Evolutionary conservation across 768 basidiomycete genomes (phyloP).

Genomic region (Scleroderma citrinum): DNA sequence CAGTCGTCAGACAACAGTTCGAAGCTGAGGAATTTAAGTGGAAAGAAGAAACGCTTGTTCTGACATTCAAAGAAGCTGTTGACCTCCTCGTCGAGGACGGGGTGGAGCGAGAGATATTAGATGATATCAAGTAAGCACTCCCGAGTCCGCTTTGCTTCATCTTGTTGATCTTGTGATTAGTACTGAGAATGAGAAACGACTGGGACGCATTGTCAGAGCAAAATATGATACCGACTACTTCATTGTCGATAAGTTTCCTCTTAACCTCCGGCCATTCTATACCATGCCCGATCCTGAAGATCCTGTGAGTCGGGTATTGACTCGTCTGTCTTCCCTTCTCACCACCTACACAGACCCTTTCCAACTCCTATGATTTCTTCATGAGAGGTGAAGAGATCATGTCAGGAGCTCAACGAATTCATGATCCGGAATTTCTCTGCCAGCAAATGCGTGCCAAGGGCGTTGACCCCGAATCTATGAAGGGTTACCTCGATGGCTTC

Average conservation of each 20-base stretch:
- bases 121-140: slow-evolving; percentile 78
- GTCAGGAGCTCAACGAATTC: slow-evolving; percentile 96
- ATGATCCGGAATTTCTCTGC: slow-evolving; percentile 76
- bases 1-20: slow-evolving; percentile 76
- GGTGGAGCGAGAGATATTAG: slow-evolving; percentile 66
- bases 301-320: slow-evolving; percentile 47
- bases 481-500: slow-evolving; percentile 91
- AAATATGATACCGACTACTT: slow-evolving; percentile 99
- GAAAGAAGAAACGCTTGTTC: slow-evolving; percentile 80
- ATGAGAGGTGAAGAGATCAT: slow-evolving; percentile 99
- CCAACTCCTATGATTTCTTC: slow-evolving; percentile 99
- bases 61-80: slow-evolving; percentile 85
- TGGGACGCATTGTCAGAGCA: slow-evolving; percentile 82
- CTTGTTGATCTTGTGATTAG: slow-evolving; percentile 34
- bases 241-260: slow-evolving; percentile 98
- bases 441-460: slow-evolving; percentile 85
- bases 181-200: slow-evolving; percentile 92
- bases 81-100: slow-evolving; percentile 85
- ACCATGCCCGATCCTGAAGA: slow-evolving; percentile 97
- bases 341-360: slow-evolving; percentile 53
- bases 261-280: slow-evolving; percentile 94
- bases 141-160: neutral
- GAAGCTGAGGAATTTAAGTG: slow-evolving; percentile 96
- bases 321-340: slow-evolving; percentile 2
- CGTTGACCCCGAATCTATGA: slow-evolving; percentile 89